These are phyloP conservation scores for Coniochaeta ligniaria DNA, from an alignment of 2,329 filamentous ascomycete genomes.

Conservation along the genomic window DNA sequence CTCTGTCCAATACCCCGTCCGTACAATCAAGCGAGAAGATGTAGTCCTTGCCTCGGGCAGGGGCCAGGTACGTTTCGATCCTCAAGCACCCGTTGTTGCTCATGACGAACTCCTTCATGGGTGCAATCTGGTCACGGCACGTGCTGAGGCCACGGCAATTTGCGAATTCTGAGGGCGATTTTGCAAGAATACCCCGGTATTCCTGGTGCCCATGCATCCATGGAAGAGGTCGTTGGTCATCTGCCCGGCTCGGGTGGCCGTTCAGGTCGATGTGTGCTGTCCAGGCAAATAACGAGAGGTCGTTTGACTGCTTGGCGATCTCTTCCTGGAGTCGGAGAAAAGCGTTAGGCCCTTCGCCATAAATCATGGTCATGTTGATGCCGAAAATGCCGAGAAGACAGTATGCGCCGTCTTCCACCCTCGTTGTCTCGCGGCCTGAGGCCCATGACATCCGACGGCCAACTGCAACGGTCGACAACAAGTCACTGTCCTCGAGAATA, in stretches of 20 bases:
- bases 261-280: constrained; percentile 5
- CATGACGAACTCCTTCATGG: constrained; percentile 8
- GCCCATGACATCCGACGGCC: constrained; percentile 20
- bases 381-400: constrained; percentile 14
- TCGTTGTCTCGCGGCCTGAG: constrained; percentile 11
- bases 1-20: background rate
- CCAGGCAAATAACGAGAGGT: constrained; percentile 11
- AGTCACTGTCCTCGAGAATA: constrained; percentile 5
- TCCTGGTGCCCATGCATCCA: constrained; percentile 4
- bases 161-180: constrained; percentile 7
- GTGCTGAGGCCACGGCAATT: constrained; percentile 5
- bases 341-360: constrained; percentile 17
- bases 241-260: background rate
- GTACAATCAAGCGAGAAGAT: constrained; percentile 7
- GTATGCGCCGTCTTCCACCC: constrained; percentile 16
- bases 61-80: constrained; percentile 6
- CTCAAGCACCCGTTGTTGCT: constrained; percentile 9
- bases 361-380: constrained; percentile 20
- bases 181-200: constrained; percentile 8
- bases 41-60: constrained; percentile 5
- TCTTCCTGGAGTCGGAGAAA: constrained; percentile 18
- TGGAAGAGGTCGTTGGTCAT: background rate
- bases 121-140: constrained; percentile 5
- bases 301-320: constrained; percentile 11
- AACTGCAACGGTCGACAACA: constrained; percentile 8